Base-by-base conservation (phyloP, 768 basidiomycete species). In the Megacollybia marginata region DNA sequence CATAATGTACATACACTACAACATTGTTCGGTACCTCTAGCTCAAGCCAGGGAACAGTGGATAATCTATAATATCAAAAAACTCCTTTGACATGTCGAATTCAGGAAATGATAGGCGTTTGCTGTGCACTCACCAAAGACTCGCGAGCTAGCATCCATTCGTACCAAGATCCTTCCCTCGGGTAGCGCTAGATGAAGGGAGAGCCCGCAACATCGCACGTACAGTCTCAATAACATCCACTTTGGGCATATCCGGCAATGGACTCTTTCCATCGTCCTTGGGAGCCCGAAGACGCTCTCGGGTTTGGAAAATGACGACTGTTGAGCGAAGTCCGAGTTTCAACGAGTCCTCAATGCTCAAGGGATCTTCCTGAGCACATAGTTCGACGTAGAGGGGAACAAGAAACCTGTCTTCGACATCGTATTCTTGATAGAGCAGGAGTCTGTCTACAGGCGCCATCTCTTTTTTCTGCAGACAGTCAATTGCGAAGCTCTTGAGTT, bases 321-420 rank as follows among this genome's bases (percentile, higher is more conserved):
- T 68, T 0, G 79, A 80, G 34, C 82, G 76, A 58, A 80, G 44
- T 55, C 82, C 80, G n/a, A 90, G 66, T 33, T 65, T 64, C 3
- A 65, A 59, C 34, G 77, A 82, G 50, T 88, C 88, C 9, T 69
- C 69, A 1, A 76, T 62, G 0, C 68, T 69, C 13, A 83, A 68
- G 0, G 83, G 73, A 1, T 70, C 71, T 0, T 71, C 67, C 4
- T 81, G 77, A 10, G 66, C 65, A 44, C 79, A 79, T 0, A 88
- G 66, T 0, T 66, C 58, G 16, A 72, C 68, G 47, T 85, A 88
- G 0, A 75, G 66, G 0, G 74, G 73, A 3, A 81, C 58, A 18
- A 86, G 69, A 13, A 80, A 62, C 6, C 65, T 62, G 11, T 62
- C 59, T 51, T 80, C 73, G 49, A 87, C 72, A 0, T 67, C 55